Base-by-base conservation (phyloP, 495 filamentous ascomycete genomes). In the Diplogelasinospora grovesii region DNA sequence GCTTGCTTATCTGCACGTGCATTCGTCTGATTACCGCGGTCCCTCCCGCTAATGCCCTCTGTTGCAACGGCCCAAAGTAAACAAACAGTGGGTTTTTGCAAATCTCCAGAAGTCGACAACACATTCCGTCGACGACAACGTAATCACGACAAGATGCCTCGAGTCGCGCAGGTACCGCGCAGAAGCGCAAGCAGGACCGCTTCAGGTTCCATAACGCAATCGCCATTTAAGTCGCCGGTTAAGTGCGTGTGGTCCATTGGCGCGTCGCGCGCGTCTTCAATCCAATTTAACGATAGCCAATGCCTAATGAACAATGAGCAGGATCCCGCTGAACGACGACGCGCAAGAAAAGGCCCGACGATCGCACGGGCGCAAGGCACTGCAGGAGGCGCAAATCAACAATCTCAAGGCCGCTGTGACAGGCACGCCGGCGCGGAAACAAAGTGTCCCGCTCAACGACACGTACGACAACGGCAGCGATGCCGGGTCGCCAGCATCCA, bases 321-420 rank as follows among this genome's bases (percentile, higher is more conserved):
- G 66, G 31, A 93, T 98, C 40, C 90, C 93, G 8, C 75, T 99
- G 27, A 96, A 97, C 64, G 92, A 99, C 74, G 92, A 99, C 66
- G 78, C 78, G 45, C 78, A 78, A 38, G 92, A 99, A 61, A 96
- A 94, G 63, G 87, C 87, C 24, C 81, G 83, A 52, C 83, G 93
- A 21, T 70, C 88, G 51, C 86, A 94, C 54, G 85, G 86, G 39
- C 79, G 92, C 50, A 86, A 89, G 54, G 87, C 86, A 28, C 77
- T 85, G 26, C 86, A 96, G 61, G 84, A 93, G 57, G 79, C 82
- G 41, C 93, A 97, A 56, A 85, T 89, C 74, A 87, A 89, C 61
- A 81, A 93, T 58, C 80, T 97, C 41, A 83, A 84, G 57, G 85
- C 87, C 16, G 92, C 92, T 21, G 90, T 88, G 23, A 56, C 60